phyloP scores from a whole-genome alignment of 169 alveolate genomes.

The Plasmodium berghei region DNA sequence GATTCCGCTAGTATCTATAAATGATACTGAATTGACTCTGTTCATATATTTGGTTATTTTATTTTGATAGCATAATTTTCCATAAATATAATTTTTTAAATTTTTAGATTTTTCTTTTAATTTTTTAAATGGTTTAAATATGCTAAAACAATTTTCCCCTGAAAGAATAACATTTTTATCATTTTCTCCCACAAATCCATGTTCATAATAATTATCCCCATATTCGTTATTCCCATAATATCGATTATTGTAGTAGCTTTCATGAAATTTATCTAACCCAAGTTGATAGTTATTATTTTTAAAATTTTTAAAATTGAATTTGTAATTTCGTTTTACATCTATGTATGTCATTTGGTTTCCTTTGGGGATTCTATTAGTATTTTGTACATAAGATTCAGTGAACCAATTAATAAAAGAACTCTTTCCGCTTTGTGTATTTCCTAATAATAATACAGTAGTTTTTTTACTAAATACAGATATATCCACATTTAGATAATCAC shows the following conservation, averaged over 20 bases:
- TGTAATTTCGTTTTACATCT: slow-evolving; percentile 45
- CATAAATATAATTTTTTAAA: slow-evolving; percentile 47
- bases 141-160: slow-evolving; percentile 49
- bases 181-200: slow-evolving; percentile 1
- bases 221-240: not conserved
- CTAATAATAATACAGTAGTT: slow-evolving; percentile 34
- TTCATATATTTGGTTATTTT: slow-evolving; percentile 61
- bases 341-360: slow-evolving; percentile 58
- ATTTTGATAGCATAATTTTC: slow-evolving; percentile 64
- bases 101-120: slow-evolving; percentile 23
- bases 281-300: slow-evolving; percentile 38
- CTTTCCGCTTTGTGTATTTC: slow-evolving; percentile 55
- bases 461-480: slow-evolving; percentile 63
- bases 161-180: slow-evolving; percentile 30
- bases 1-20: slow-evolving; percentile 65
- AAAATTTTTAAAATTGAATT: slow-evolving; percentile 31
- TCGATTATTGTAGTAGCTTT: not conserved
- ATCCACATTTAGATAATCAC: slow-evolving; percentile 68
- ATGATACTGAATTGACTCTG: slow-evolving; percentile 60
- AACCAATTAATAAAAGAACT: slow-evolving; percentile 71
- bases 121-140: slow-evolving; percentile 48
- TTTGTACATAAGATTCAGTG: slow-evolving; percentile 51
- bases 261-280: slow-evolving; percentile 3
- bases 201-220: not conserved
- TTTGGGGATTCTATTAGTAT: slow-evolving; percentile 19